Evolutionary conservation across 148 eudicot genomes (phyloP).

Genomic region (Diospyros kaki): DNA sequence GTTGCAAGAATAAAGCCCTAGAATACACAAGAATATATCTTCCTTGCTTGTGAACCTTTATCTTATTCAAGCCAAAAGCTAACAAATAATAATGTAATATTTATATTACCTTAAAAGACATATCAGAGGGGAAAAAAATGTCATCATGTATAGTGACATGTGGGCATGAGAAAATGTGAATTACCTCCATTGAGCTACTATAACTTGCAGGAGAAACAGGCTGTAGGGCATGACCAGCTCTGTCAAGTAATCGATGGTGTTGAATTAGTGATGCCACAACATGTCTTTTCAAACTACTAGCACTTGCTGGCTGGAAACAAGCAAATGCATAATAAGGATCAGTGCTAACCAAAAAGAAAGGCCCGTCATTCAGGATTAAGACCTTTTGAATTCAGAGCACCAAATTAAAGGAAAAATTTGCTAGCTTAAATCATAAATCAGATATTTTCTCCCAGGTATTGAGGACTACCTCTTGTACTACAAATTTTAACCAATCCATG

Average conservation of each 20-base stretch:
- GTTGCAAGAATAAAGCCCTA: not conserved
- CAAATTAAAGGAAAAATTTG: too few relatives aligned
- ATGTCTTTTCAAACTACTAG: conserved; percentile 53
- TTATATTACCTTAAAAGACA: too few relatives aligned
- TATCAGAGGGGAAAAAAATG: too few relatives aligned
- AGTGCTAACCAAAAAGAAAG: not conserved
- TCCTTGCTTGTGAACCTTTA: not conserved
- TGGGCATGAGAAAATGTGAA: not conserved
- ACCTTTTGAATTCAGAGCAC: too few relatives aligned
- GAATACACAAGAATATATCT: not conserved
- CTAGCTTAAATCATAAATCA: too few relatives aligned
- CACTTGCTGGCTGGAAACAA: conserved; percentile 39
- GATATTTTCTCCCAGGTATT: not conserved
- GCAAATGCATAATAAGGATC: conserved; percentile 8
- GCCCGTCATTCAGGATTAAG: too few relatives aligned
- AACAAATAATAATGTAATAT: too few relatives aligned
- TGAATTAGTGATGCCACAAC: conserved; percentile 49
- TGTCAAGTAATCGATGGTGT: conserved; percentile 49
- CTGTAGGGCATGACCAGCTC: conserved; percentile 39
- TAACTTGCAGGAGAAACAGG: conserved; percentile 70
- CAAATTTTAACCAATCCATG: not conserved
- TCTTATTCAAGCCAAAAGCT: not conserved
- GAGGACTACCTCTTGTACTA: not conserved
- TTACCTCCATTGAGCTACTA: conserved; percentile 82
- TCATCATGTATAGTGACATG: not conserved